A percentile compares a stretch with the other conserved stretches of the same genome.
Evolutionary conservation across 1,284 basidiomycete species (phyloP).

Genomic region (Neolentinus lepideus): DNA sequence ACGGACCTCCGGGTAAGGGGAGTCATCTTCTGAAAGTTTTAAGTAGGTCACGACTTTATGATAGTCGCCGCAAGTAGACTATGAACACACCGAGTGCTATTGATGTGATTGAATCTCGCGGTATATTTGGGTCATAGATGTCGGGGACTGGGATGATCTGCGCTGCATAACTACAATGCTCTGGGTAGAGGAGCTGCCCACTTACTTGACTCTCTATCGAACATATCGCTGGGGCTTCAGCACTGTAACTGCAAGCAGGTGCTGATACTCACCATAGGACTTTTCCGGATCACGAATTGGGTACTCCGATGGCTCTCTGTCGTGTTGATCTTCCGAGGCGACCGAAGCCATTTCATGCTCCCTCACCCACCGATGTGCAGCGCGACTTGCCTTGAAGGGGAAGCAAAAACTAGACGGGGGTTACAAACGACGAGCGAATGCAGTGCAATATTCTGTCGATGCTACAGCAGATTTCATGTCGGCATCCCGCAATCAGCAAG

Average conservation of each 20-base stretch:
- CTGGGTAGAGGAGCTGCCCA: background rate
- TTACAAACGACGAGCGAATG: too few relatives aligned
- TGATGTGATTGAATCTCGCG: background rate
- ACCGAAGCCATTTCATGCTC: background rate
- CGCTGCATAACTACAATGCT: background rate
- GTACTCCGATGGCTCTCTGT: background rate
- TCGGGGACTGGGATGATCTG: background rate
- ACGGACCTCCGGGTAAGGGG: slow-evolving; percentile 27
- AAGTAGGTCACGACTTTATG: background rate
- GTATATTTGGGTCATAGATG: background rate
- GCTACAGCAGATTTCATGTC: too few relatives aligned
- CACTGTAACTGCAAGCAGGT: background rate
- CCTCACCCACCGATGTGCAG: background rate
- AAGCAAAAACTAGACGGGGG: too few relatives aligned
- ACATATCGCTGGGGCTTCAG: background rate
- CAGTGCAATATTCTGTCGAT: too few relatives aligned
- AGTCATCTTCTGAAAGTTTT: slow-evolving; percentile 19
- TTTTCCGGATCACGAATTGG: background rate
- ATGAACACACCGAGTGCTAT: background rate
- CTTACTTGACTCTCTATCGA: background rate
- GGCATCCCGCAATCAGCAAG: too few relatives aligned
- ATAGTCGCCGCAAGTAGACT: background rate
- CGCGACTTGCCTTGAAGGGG: too few relatives aligned
- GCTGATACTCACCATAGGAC: background rate
- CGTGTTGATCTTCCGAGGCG: background rate